Percentiles rank a stretch among this genome's conserved stretches.
Conservation (phyloP, 805 yeast genomes). For the Komagataella populi region DNA sequence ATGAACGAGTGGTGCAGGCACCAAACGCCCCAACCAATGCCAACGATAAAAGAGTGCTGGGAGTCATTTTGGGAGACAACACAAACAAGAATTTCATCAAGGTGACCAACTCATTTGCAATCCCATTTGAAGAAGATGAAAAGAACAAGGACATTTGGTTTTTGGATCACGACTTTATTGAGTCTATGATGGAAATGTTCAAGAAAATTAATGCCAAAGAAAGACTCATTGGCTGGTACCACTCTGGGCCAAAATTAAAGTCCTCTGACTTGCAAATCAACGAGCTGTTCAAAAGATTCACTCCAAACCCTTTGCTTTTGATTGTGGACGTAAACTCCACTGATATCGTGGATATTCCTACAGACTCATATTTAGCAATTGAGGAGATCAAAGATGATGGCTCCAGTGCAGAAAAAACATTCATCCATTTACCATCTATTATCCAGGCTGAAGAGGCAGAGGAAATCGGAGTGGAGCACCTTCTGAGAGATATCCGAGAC, state of each 20-base stretch:
- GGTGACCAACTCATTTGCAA: constrained; percentile 88
- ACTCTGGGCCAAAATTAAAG: constrained; percentile 87
- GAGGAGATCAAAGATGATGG: constrained; percentile 97
- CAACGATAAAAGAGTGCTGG: constrained; percentile 76
- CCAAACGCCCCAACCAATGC: constrained; percentile 8
- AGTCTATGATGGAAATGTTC: constrained; percentile 95
- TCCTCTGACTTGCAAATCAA: constrained; percentile 85
- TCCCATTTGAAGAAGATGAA: constrained; percentile 96
- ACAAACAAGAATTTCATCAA: constrained; percentile 36
- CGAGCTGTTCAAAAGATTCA: constrained; percentile 75
- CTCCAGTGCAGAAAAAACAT: constrained; percentile 81
- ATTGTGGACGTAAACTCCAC: constrained; percentile 86
- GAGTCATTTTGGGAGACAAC: constrained; percentile 83
- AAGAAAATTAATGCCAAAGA: constrained; percentile 96
- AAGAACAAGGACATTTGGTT: constrained; percentile 91
- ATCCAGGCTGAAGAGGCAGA: constrained; percentile 98
- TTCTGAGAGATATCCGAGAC: constrained; percentile 86
- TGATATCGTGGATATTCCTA: constrained; percentile 75
- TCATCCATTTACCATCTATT: constrained; percentile 81
- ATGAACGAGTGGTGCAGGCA: constrained; percentile 64
- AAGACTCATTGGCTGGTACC: constrained; percentile 97
- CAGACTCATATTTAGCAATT: constrained; percentile 86
- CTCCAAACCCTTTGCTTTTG: constrained; percentile 67
- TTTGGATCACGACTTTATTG: constrained; percentile 90
- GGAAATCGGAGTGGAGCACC: constrained; percentile 96